Evolutionary conservation across 192 early-diverging fungal genomes (phyloP).

Genomic region (Umbelopsis sp.): DNA sequence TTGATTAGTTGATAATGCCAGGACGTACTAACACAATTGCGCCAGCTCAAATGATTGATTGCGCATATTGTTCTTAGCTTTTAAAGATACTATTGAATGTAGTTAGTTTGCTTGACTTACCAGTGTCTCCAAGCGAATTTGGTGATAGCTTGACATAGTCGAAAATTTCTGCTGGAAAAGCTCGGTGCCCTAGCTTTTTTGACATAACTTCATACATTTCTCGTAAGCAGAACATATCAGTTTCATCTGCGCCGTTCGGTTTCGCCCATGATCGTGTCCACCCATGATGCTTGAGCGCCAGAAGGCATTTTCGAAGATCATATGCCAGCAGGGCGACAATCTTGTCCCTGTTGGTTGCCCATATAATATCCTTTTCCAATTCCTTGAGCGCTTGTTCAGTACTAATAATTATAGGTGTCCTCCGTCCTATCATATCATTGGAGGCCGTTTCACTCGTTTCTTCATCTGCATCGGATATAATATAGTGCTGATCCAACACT

Average conservation of each 20-base stretch:
- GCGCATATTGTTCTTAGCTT: no score
- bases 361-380: neutral
- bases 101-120: neutral
- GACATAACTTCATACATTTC: neutral
- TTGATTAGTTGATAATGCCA: no score
- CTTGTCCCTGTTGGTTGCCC: neutral
- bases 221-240: neutral
- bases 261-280: neutral
- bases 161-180: neutral
- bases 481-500: slow-evolving; percentile 2
- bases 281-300: neutral
- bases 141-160: neutral
- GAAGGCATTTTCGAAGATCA: neutral
- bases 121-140: neutral
- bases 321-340: neutral
- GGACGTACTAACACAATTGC: no score
- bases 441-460: neutral
- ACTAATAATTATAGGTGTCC: neutral
- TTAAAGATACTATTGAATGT: no score
- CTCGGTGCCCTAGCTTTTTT: neutral
- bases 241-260: neutral
- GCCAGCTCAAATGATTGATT: no score
- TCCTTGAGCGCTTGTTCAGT: neutral
- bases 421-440: neutral
- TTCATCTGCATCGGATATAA: neutral